Percentiles rank a stretch among this genome's conserved stretches.
These are phyloP conservation scores for Austroboletus niveus DNA, from an alignment of 1,284 basidiomycete genomes.

Conservation along the genomic window DNA sequence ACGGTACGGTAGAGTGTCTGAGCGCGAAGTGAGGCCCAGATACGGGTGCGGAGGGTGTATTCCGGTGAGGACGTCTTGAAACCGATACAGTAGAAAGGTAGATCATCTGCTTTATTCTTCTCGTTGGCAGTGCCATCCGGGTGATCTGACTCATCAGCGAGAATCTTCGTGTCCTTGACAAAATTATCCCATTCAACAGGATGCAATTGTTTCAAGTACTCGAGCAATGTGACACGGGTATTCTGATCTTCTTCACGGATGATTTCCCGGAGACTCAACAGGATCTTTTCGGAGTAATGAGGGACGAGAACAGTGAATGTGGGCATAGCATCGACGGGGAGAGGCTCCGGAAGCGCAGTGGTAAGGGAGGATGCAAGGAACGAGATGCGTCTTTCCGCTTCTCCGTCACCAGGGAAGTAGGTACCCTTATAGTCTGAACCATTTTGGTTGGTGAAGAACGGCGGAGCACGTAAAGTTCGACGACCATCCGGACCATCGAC, in stretches of 20 bases:
- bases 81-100: conserved; percentile 99
- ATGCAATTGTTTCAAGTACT: conserved; percentile 98
- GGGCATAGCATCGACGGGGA: conserved; percentile 95
- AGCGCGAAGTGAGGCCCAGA: conserved; percentile 98
- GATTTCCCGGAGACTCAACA: conserved; percentile 92
- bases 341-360: conserved; percentile 87
- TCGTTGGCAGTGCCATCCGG: conserved; percentile 62
- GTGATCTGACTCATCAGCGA: conserved; percentile 87
- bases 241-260: conserved; percentile 96
- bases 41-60: conserved; percentile 97
- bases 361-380: conserved; percentile 97
- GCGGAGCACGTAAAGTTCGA: conserved; percentile 87
- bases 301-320: conserved; percentile 96
- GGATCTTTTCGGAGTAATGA: conserved; percentile 96
- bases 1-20: conserved; percentile 99
- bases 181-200: conserved; percentile 99
- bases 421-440: conserved; percentile 69
- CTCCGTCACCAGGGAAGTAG: conserved; percentile 93
- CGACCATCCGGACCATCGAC: conserved; percentile 84
- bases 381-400: conserved; percentile 93
- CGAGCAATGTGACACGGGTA: conserved; percentile 91
- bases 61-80: conserved; percentile 99
- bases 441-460: conserved; percentile 92
- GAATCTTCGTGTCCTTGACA: conserved; percentile 99
- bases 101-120: conserved; percentile 88